phyloP scores from a whole-genome alignment of 2,329 filamentous ascomycete genomes.

The Gliomastix tumulicola region DNA sequence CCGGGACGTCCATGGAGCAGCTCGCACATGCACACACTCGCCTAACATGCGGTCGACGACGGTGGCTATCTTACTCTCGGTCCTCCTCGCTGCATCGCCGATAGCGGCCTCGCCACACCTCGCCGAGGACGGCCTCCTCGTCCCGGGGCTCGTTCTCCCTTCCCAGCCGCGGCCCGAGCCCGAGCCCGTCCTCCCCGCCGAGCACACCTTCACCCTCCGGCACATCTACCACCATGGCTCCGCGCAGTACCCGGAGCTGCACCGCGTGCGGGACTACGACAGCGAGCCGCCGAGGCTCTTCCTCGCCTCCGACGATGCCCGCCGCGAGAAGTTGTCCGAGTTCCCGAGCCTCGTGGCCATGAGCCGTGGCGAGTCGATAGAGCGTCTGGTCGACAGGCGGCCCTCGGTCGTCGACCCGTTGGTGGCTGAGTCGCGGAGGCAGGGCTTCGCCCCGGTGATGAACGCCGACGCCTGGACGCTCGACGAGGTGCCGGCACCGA shows the following conservation, averaged over 20 bases:
- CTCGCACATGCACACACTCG: too few species aligned
- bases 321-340: conserved; percentile 40
- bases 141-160: conserved; percentile 4
- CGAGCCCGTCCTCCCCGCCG: conserved; percentile 25
- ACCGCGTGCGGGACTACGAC: conserved; percentile 66
- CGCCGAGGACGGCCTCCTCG: too few species aligned
- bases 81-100: too few species aligned
- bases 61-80: too few species aligned
- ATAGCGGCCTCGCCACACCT: too few species aligned
- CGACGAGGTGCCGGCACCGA: conserved; percentile 71
- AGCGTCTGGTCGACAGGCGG: conserved; percentile 74
- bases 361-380: conserved; percentile 62
- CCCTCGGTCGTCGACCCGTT: conserved; percentile 72
- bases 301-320: conserved; percentile 53
- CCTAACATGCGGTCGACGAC: too few species aligned
- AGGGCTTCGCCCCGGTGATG: conserved; percentile 60
- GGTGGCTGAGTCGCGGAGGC: conserved; percentile 63
- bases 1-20: too few species aligned
- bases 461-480: conserved; percentile 73
- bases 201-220: conserved; percentile 63
- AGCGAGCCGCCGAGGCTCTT: conserved; percentile 48
- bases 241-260: conserved; percentile 67
- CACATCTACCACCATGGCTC: conserved; percentile 93
- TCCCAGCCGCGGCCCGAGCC: conserved; percentile 3
- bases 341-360: conserved; percentile 50